A percentile compares a stretch with the other conserved stretches of the same genome.
Conservation (phyloP, 345 rosid genomes). For the Bretschneidera sinensis region DNA sequence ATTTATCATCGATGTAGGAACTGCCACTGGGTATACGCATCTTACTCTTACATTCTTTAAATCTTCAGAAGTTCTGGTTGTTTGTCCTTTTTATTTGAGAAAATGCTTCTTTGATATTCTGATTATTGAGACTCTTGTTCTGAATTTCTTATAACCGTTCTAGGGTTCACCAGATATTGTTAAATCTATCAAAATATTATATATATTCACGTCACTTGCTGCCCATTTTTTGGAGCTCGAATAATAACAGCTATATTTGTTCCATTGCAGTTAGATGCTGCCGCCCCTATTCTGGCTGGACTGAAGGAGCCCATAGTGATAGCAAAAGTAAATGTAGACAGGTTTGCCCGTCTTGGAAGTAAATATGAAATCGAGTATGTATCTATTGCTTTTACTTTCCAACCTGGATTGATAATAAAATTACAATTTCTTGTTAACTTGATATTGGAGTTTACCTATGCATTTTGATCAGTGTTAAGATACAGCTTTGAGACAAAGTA, state of each 20-base stretch:
- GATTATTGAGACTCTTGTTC: neutral
- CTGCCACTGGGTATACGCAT: too few species aligned
- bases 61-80: neutral
- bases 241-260: neutral
- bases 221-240: neutral
- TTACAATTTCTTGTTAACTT: neutral
- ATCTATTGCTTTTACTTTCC: constrained; percentile 5
- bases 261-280: constrained; percentile 71
- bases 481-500: neutral
- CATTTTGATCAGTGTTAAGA: neutral
- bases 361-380: constrained; percentile 83
- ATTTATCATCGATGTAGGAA: too few species aligned
- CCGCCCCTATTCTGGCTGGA: constrained; percentile 71
- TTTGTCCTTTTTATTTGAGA: neutral
- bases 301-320: constrained; percentile 71
- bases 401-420: neutral
- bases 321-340: constrained; percentile 88
- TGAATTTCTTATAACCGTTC: neutral
- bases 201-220: neutral
- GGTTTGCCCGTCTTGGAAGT: constrained; percentile 52
- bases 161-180: neutral
- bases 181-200: neutral
- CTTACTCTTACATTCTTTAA: neutral
- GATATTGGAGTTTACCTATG: neutral
- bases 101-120: neutral